Evolutionary conservation across 2,329 filamentous ascomycete species (phyloP).

Genomic region (Colletotrichum sidae): DNA sequence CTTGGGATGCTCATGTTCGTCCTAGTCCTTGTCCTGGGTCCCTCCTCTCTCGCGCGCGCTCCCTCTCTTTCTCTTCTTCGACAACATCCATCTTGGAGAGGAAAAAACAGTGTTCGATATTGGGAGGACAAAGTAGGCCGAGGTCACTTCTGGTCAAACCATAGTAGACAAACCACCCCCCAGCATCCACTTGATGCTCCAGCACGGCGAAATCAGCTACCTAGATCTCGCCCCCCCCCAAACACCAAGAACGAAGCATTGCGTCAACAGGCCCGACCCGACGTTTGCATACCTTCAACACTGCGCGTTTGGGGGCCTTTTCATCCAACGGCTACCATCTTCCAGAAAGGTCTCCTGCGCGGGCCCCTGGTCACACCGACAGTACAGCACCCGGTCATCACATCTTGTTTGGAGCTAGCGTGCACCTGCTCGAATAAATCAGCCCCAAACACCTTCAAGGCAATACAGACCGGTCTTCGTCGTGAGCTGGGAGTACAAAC

Average conservation of each 20-base stretch:
- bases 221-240: conserved; percentile 21
- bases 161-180: too few species aligned
- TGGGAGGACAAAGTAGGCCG: too few species aligned
- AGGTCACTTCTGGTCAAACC: too few species aligned
- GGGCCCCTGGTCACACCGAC: conserved; percentile 27
- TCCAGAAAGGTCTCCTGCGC: conserved; percentile 34
- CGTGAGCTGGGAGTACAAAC: conserved; percentile 19
- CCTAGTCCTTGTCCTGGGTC: background rate
- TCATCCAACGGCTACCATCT: conserved; percentile 23
- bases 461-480: conserved; percentile 11
- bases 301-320: conserved; percentile 23
- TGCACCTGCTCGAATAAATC: conserved; percentile 10
- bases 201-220: conserved; percentile 17
- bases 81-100: conserved; percentile 1
- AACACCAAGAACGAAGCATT: conserved; percentile 21
- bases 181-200: background rate
- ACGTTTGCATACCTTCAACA: background rate
- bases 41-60: too few species aligned
- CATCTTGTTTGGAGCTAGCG: conserved; percentile 31
- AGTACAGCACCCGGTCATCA: conserved; percentile 14
- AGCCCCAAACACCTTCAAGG: conserved; percentile 2
- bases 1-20: conserved; percentile 11
- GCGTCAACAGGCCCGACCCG: conserved; percentile 26
- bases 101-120: too few species aligned
- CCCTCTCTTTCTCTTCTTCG: background rate